Evolutionary conservation across 2,329 filamentous ascomycete species (phyloP).

Genomic region (Calonectria pseudoturangicola): DNA sequence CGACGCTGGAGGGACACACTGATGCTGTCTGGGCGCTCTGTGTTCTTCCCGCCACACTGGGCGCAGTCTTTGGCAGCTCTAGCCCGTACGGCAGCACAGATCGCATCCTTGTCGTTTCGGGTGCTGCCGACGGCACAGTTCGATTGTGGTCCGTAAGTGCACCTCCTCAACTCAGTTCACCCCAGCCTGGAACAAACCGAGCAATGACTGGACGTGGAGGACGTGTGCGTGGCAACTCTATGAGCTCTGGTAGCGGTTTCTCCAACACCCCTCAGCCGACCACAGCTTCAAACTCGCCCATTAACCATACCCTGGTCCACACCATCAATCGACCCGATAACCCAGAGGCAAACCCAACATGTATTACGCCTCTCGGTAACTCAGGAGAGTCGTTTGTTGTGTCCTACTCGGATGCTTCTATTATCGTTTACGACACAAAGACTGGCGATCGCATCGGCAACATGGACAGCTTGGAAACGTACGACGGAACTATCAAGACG

Average conservation of each 20-base stretch:
- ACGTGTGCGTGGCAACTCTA: constrained; percentile 90
- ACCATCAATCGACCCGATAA: constrained; percentile 84
- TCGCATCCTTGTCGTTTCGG: constrained; percentile 91
- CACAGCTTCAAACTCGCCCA: constrained; percentile 88
- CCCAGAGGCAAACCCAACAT: constrained; percentile 85
- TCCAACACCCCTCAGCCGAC: constrained; percentile 93
- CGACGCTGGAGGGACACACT: constrained; percentile 93
- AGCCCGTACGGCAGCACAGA: constrained; percentile 87
- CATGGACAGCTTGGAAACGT: constrained; percentile 96
- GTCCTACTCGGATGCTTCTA: constrained; percentile 91
- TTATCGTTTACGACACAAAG: constrained; percentile 93
- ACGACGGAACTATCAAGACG: constrained; percentile 85
- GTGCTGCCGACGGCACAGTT: constrained; percentile 91
- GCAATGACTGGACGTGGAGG: constrained; percentile 77
- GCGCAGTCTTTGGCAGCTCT: constrained; percentile 85
- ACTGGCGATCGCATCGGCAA: constrained; percentile 92
- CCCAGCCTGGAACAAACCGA: constrained; percentile 79
- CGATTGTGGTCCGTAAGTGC: constrained; percentile 96
- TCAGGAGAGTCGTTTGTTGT: constrained; percentile 94
- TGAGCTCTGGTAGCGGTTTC: constrained; percentile 95
- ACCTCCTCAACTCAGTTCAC: constrained; percentile 89
- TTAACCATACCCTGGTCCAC: constrained; percentile 91
- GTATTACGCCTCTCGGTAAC: constrained; percentile 90
- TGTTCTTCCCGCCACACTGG: constrained; percentile 89
- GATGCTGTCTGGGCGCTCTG: constrained; percentile 98